These are phyloP conservation scores for Vanrija sp. DNA, from an alignment of 1,284 basidiomycete species.

Conservation along the genomic window DNA sequence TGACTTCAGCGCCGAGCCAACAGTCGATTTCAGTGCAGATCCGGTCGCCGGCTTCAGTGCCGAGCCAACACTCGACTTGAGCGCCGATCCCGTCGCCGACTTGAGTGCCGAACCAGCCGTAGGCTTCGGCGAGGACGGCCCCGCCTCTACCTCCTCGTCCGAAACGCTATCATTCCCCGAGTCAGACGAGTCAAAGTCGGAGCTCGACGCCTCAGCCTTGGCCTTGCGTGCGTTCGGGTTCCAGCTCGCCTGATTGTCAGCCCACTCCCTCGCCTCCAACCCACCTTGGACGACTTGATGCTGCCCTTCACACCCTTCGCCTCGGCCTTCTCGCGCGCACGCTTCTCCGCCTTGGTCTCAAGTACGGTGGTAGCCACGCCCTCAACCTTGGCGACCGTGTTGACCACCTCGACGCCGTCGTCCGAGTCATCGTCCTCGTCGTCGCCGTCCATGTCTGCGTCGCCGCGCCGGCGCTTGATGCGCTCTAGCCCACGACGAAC, in stretches of 20 bases:
- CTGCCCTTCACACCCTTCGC: slow-evolving; percentile 14
- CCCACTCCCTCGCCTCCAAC: not conserved
- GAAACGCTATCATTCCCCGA: slow-evolving; percentile 34
- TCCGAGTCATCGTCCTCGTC: slow-evolving; percentile 41
- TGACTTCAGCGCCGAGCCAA: slow-evolving; percentile 2
- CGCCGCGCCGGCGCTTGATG: slow-evolving; percentile 53
- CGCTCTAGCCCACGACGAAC: slow-evolving; percentile 65
- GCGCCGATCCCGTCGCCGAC: not conserved
- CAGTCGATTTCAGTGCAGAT: not conserved
- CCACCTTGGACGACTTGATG: slow-evolving; percentile 32
- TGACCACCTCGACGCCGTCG: slow-evolving; percentile 62
- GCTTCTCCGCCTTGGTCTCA: slow-evolving; percentile 30
- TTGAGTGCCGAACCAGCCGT: not conserved
- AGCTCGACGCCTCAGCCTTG: slow-evolving; percentile 22
- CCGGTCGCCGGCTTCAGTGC: slow-evolving; percentile 1
- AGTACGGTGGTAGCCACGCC: slow-evolving; percentile 48
- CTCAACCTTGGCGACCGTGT: slow-evolving; percentile 60
- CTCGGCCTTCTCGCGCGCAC: slow-evolving; percentile 18
- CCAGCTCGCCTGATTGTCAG: slow-evolving; percentile 33
- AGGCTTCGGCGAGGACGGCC: slow-evolving; percentile 9
- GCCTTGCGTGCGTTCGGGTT: slow-evolving; percentile 33
- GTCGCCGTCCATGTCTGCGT: slow-evolving; percentile 55
- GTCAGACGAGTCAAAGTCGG: slow-evolving; percentile 49
- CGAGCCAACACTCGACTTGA: not conserved
- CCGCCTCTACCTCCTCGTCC: slow-evolving; percentile 14